Evolutionary conservation across 306 rosid genomes (phyloP).

Genomic region (Oxytropis ochrocephala): DNA sequence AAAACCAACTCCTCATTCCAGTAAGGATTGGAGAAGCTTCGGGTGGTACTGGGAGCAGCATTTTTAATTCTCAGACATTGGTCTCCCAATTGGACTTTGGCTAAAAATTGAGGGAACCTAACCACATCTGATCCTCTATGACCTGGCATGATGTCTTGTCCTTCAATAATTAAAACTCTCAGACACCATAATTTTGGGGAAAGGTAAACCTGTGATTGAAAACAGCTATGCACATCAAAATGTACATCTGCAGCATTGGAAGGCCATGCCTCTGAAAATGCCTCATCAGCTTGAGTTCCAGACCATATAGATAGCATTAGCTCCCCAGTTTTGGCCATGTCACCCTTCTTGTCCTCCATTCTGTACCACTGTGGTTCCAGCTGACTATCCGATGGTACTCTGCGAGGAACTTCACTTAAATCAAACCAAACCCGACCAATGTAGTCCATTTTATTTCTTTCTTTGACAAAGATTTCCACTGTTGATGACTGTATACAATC

Average conservation of each 20-base stretch:
- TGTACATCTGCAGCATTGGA: too few relatives aligned
- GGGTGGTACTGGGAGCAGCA: neutral
- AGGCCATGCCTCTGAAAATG: too few relatives aligned
- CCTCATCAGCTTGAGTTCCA: too few relatives aligned
- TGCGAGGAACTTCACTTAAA: neutral
- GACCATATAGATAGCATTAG: too few relatives aligned
- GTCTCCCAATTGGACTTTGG: neutral
- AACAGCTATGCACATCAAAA: too few relatives aligned
- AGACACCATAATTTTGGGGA: conserved; percentile 8
- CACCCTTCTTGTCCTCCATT: neutral
- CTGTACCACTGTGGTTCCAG: neutral
- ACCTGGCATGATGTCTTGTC: conserved; percentile 1
- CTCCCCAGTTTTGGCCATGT: neutral
- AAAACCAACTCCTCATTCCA: neutral
- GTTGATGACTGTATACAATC: neutral
- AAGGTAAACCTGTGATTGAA: neutral
- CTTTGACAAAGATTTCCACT: neutral
- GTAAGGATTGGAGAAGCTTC: conserved; percentile 6
- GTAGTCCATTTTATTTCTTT: neutral
- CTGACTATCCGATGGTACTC: neutral
- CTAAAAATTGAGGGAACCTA: neutral
- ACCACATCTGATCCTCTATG: neutral
- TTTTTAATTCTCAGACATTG: neutral
- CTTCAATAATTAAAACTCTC: conserved; percentile 1
- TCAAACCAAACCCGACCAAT: neutral